Conservation (phyloP, 1,139 yeast genomes). For the Kodamaea sp. region DNA sequence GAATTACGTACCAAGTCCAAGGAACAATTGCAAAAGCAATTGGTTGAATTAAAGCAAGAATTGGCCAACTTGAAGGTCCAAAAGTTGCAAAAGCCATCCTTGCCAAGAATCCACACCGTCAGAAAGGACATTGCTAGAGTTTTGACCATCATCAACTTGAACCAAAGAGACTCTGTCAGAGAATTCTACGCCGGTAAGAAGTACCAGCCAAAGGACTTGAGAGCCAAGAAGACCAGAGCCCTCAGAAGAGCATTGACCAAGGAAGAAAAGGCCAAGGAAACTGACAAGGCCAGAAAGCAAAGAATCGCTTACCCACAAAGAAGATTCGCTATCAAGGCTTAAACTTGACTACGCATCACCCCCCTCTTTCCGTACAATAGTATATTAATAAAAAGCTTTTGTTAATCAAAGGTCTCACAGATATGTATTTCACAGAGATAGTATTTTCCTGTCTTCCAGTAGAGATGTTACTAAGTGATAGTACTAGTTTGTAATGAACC, state of each 20-base stretch:
- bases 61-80: constrained; percentile 96
- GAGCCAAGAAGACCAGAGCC: constrained; percentile 99
- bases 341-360: constrained; percentile 32
- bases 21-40: constrained; percentile 93
- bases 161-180: constrained; percentile 95
- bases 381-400: constrained; percentile 12
- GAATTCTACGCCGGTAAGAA: constrained; percentile 96
- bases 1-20: constrained; percentile 97
- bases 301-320: constrained; percentile 97
- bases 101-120: constrained; percentile 93
- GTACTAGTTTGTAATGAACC: no score
- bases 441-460: no score
- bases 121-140: constrained; percentile 99
- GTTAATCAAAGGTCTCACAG: constrained; percentile 9
- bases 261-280: constrained; percentile 77
- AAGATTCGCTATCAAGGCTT: constrained; percentile 98
- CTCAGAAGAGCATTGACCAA: constrained; percentile 95
- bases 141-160: constrained; percentile 93
- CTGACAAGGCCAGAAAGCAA: constrained; percentile 90
- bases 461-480: no score
- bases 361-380: constrained; percentile 11
- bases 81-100: constrained; percentile 87
- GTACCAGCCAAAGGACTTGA: constrained; percentile 97
- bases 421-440: no score
- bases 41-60: constrained; percentile 95